phyloP scores from a whole-genome alignment of 2,329 filamentous ascomycete species.

The Lasiodiplodia gonubiensis region DNA sequence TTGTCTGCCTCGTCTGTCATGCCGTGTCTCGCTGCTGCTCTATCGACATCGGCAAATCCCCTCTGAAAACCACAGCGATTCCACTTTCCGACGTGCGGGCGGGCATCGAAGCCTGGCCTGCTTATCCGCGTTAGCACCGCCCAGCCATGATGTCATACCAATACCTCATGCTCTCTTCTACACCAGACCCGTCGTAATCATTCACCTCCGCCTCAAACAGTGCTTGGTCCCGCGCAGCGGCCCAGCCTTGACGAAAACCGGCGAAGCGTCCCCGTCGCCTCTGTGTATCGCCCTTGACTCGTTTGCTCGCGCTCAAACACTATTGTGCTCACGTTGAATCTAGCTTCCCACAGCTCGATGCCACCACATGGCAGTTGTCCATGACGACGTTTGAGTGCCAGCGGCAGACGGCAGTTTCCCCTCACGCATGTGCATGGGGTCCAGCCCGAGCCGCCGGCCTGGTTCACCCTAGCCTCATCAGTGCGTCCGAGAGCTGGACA shows the following conservation, averaged over 20 bases:
- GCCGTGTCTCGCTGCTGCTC: too few relatives aligned
- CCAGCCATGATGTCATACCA: conserved; percentile 10
- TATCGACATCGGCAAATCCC: neutral
- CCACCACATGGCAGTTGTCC: neutral
- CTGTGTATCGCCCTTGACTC: too few relatives aligned
- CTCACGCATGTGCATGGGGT: neutral
- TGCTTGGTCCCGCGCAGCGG: too few relatives aligned
- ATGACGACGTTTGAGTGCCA: neutral
- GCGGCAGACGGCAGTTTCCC: neutral
- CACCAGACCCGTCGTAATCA: too few relatives aligned
- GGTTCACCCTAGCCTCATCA: neutral
- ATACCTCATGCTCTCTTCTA: neutral
- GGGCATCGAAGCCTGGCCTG: conserved; percentile 1
- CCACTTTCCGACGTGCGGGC: neutral
- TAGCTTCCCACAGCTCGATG: too few relatives aligned
- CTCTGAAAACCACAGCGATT: neutral
- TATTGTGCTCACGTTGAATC: too few relatives aligned
- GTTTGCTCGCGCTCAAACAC: too few relatives aligned
- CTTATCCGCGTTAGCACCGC: conserved; percentile 4
- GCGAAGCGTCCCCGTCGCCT: too few relatives aligned
- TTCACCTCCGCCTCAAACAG: too few relatives aligned
- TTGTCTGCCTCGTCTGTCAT: too few relatives aligned
- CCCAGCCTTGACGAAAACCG: too few relatives aligned
- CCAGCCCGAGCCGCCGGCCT: neutral
- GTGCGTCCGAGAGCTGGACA: neutral